Evolutionary conservation across 805 yeast species (phyloP), one percentile per base, ranked within the genome.

Genomic region (Yamadazyma takamatsuzukensis): DNA sequence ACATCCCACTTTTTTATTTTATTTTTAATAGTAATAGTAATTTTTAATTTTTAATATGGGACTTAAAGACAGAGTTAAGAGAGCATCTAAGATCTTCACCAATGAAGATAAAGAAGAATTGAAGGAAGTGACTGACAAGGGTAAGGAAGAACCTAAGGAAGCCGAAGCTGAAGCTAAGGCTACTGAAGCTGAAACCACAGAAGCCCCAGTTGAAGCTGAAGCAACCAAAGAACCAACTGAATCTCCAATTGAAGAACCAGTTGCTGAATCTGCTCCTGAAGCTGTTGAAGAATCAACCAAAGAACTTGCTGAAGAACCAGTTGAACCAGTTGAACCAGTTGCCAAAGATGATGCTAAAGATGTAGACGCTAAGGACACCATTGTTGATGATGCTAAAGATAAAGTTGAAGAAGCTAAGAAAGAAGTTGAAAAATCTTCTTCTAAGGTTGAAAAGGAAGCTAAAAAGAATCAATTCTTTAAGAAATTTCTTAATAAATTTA

Each of bases 401-500:
- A 38, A 40, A 23, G 54, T 32, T 30, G 53, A 46, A 39, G 51
- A 46, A 32, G 59, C 63, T 26, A 53, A 57, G 46, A 54, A 52
- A n/a, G 57, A 49, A 28, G 53, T 56, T 23, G 51, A 50, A 36
- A 47, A 48, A 16, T 33, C 53, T 17, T 39, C 56, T 12, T 49
- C 37, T 17, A 51, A 49, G 39, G 57, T 48, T 27, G 61, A 53
- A 27, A 60, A 57, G 35, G 61, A 57, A 18, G 48, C 45, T n/a
- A 64, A 61, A 50, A 61, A 61, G 56, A 54, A 49, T 35, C 61
- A 59, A 37, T 43, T 60, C 40, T 60, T 63, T 50, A 59, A 53
- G 49, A 64, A 51, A 41, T 45, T 62, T 32, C 50, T 62, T 45
- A 41, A 38, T 38, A 62, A 58, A 46, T 61, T 63, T 51, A 63